These are phyloP conservation scores for Aegilops sharonensis DNA, from an alignment of 176 grass and related monocot species.

Conservation along the genomic window DNA sequence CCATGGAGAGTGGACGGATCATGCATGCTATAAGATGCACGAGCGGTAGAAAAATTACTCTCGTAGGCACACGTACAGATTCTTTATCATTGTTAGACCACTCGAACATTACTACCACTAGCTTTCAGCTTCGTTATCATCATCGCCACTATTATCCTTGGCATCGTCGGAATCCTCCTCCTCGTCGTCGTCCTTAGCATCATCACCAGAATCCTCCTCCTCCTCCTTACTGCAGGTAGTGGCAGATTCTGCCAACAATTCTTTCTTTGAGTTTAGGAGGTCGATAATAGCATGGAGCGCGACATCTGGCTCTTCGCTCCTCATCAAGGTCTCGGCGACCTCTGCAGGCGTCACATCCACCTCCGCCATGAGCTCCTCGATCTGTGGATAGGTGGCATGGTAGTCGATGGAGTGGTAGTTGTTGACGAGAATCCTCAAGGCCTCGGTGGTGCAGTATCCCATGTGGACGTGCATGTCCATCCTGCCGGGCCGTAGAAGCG, in stretches of 20 bases:
- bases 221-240: too few species aligned
- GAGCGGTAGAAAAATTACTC: too few species aligned
- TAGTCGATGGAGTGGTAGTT: slow-evolving; percentile 42
- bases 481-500: slow-evolving; percentile 45
- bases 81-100: background rate
- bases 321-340: slow-evolving; percentile 26
- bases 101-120: background rate
- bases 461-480: slow-evolving; percentile 65
- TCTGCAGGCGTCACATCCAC: slow-evolving; percentile 47
- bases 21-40: too few species aligned
- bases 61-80: background rate
- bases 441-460: slow-evolving; percentile 42
- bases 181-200: too few species aligned
- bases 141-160: too few species aligned
- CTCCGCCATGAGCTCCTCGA: slow-evolving; percentile 18
- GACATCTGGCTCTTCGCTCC: slow-evolving; percentile 19
- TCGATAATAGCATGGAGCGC: background rate
- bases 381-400: slow-evolving; percentile 13
- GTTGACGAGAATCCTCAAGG: slow-evolving; percentile 35
- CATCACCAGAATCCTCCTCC: too few species aligned
- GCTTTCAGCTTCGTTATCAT: too few species aligned
- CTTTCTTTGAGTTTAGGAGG: slow-evolving; percentile 17
- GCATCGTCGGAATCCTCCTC: too few species aligned
- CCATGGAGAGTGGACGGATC: too few species aligned
- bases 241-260: background rate